Evolutionary conservation across 352 stramenopile species (phyloP), one percentile per base, ranked within the genome.

Genomic region (Pythium dissimile): DNA sequence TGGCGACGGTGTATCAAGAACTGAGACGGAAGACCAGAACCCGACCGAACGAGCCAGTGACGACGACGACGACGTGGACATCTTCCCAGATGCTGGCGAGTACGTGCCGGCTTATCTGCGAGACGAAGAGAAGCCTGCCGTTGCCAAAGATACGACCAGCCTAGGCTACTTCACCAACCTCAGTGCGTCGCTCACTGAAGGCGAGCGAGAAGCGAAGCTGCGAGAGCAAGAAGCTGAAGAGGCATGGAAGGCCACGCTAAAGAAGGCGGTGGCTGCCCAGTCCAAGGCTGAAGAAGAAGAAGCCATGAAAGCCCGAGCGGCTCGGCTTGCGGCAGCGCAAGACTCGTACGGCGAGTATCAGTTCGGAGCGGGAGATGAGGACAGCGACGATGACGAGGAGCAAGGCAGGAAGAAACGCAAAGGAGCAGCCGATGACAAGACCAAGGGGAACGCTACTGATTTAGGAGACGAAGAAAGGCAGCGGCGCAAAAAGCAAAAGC

Each of bases 311-410:
- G 71, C 62, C 7, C 82, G 79, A 39, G 67, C 72, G 21, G 66
- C 59, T 8, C 80, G 80, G 34, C 66, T 77, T 30, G 62, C 55
- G 1, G 67, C 56, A 0, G 45, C 59, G 51, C 54, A 69, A 28
- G 75, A 88, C 32, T 71, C 80, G 38, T 88, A 90, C 51, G 71
- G 70, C 13, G 83, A 90, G 55, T 92, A 77, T 18, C 70, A 77
- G 27, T 67, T 86, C 32, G 72, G 62, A 8, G 63, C 55, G 10
- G 67, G 59, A 5, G 62, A 65, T 2, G 41, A 81, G 18, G 72
- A 77, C 45, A 84, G 82, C 27, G 85, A 86, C n/a, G 80, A 90
- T 44, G 80, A 88, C 13, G 83, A 89, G 26, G 73, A 86, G 28
- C 38, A 54, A 56, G 68, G 23, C 34, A 69, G 50, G 15, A 74